A percentile compares a stretch with the other conserved stretches of the same genome.
These are phyloP conservation scores for Platanus orientalis DNA, from an alignment of 164 flowering plant genomes.

Conservation along the genomic window DNA sequence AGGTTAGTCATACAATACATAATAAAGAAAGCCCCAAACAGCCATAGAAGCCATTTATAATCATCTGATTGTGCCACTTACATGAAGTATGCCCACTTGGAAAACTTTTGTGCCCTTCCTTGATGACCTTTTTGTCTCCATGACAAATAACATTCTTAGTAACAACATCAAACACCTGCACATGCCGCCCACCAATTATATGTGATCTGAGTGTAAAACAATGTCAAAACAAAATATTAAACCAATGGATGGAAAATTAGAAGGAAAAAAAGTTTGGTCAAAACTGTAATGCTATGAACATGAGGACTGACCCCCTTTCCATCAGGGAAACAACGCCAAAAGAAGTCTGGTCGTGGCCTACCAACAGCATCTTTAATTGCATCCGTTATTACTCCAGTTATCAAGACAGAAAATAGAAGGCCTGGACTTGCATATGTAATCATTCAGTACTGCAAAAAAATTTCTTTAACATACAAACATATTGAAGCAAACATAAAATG, in stretches of 20 bases:
- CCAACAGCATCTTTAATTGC: slow-evolving; percentile 76
- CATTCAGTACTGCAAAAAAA: slow-evolving; percentile 2
- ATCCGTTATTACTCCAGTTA: slow-evolving; percentile 75
- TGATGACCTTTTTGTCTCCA: slow-evolving; percentile 57
- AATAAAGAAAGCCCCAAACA: no score
- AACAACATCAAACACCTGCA: slow-evolving; percentile 42
- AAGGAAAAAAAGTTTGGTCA: no score
- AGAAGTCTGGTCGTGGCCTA: slow-evolving; percentile 68
- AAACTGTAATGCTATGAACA: background rate
- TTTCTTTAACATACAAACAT: slow-evolving; percentile 5
- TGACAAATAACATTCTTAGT: slow-evolving; percentile 54
- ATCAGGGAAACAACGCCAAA: slow-evolving; percentile 86
- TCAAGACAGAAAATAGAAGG: slow-evolving; percentile 57
- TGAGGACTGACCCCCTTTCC: slow-evolving; percentile 47
- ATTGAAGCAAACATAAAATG: background rate
- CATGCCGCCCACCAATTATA: slow-evolving; percentile 5
- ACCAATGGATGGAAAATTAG: background rate
- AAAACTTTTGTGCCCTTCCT: slow-evolving; percentile 91
- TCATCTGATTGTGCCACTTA: background rate
- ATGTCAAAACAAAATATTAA: background rate
- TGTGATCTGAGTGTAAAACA: background rate
- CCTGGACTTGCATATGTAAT: slow-evolving; percentile 34
- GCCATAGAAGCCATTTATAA: no score
- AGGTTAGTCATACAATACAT: no score
- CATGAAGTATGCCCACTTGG: no score